Base-by-base conservation (phyloP, 345 rosid genomes). In the Atalantia buxifolia region DNA sequence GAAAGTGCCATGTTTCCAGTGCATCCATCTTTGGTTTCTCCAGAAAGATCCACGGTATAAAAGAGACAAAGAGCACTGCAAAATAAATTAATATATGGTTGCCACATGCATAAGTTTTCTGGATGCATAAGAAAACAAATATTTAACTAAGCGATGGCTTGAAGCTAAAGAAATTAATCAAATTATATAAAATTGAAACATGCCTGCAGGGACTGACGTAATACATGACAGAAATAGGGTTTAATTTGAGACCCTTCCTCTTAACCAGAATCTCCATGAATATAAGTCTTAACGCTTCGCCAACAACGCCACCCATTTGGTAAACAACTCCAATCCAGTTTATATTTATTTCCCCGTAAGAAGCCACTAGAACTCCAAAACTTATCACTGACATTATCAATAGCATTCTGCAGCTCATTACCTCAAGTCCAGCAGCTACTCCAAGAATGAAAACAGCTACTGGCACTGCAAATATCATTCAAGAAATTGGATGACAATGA, bases 151-250 rank as follows among this genome's bases (percentile, higher is more conserved):
- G 63, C 14, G 25, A 25, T 33, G 57, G 38, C 40, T 63, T 68
- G 25, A 40, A 69, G 33, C 38, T 25, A 72, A 69, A 45, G 69
- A 48, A 73, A 57, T 38, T 38, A 38, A 38, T 38, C 12, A 38
- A 38, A 38, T 12, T 28, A 70, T 27, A 22, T 66, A 70, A 70
- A 63, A 50, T 27, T 57, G 42, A 72, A 70, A 79, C 86, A 64
- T 91, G 82, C 99, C 99, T 95, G 97, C 99, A 93, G 76, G 99
- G 99, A 78, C 99, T 95, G 78, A 95, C 94, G 71, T 95, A 95
- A 76, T 93, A 95, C 98, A 93, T 93, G 67, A 95, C 82, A 57
- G 99, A 93, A 74, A 95, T 79, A 33, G 99, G 99, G 81, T 93
- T 95, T 81, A 93, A 62, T 76, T 93, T 95, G 82, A 95, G 87